Percentiles rank a stretch among this genome's conserved stretches.
Conservation (phyloP, 306 rosid species). For the Medicago ruthenica region DNA sequence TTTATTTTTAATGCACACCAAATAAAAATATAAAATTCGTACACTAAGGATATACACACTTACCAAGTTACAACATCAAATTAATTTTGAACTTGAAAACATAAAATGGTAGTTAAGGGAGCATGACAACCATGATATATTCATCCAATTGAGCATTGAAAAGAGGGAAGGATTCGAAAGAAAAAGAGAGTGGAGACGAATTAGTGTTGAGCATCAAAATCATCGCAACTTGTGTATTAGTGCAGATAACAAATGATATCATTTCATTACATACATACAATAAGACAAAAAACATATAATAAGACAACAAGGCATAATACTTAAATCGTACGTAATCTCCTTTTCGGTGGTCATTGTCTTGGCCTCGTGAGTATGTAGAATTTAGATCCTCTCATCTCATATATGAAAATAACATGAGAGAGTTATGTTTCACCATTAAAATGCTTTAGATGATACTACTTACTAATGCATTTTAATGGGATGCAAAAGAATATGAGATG, state of each 20-base stretch:
- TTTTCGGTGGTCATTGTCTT: too few species aligned
- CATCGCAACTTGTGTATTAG: not conserved
- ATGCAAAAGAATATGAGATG: too few species aligned
- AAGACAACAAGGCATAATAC: not conserved
- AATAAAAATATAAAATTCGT: too few species aligned
- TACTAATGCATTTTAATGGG: too few species aligned
- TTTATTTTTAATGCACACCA: too few species aligned
- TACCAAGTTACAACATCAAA: not conserved
- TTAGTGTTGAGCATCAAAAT: slow-evolving; percentile 13
- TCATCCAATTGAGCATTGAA: not conserved
- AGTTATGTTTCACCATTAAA: too few species aligned
- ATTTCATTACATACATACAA: not conserved
- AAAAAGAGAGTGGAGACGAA: not conserved
- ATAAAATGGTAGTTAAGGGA: not conserved
- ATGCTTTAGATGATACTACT: too few species aligned
- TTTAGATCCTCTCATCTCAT: too few species aligned
- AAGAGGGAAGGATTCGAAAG: not conserved
- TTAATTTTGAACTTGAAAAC: not conserved
- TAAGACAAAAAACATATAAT: not conserved
- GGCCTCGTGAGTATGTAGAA: too few species aligned
- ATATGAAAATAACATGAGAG: too few species aligned
- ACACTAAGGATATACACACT: not conserved
- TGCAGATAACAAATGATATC: not conserved
- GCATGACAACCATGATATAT: not conserved
- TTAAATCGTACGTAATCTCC: not conserved